Percentiles rank a stretch among this genome's conserved stretches.
phyloP scores from a whole-genome alignment of 2,329 filamentous ascomycete genomes.

The Coleophoma eucalyptorum region DNA sequence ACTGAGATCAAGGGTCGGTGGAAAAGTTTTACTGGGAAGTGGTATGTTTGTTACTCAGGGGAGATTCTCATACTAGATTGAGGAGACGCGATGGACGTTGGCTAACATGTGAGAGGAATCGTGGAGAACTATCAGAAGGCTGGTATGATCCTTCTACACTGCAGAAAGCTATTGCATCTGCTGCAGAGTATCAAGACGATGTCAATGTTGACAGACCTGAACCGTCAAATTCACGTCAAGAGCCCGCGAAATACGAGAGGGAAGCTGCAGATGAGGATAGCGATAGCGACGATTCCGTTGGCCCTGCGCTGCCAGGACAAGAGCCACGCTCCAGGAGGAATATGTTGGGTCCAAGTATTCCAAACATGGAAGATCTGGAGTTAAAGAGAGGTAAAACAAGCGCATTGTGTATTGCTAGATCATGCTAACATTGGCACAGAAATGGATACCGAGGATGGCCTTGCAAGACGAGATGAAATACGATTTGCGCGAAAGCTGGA shows the following conservation, averaged over 20 bases:
- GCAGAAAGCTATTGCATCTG: constrained; percentile 24
- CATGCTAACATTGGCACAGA: constrained; percentile 17
- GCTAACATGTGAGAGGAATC: constrained; percentile 65
- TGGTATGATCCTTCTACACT: constrained; percentile 82
- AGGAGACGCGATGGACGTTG: not conserved
- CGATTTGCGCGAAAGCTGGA: constrained; percentile 61
- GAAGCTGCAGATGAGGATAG: constrained; percentile 8
- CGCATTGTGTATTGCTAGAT: not conserved
- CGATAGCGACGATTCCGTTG: constrained; percentile 33
- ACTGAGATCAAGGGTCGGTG: constrained; percentile 79
- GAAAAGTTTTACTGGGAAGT: constrained; percentile 90
- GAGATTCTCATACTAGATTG: not conserved
- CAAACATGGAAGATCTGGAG: constrained; percentile 70
- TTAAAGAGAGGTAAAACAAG: constrained; percentile 41
- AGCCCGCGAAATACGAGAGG: constrained; percentile 5
- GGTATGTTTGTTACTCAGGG: constrained; percentile 46
- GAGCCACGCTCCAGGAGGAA: constrained; percentile 20
- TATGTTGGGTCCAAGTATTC: constrained; percentile 56
- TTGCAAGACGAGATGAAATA: constrained; percentile 43
- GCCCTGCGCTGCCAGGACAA: constrained; percentile 41
- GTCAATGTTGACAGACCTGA: constrained; percentile 9
- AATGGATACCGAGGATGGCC: constrained; percentile 42
- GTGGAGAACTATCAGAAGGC: constrained; percentile 77
- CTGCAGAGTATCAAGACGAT: constrained; percentile 3
- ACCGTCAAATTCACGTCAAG: constrained; percentile 1